Base-by-base conservation (phyloP, 257 asterid species). In the Solanum boliviense region DNA sequence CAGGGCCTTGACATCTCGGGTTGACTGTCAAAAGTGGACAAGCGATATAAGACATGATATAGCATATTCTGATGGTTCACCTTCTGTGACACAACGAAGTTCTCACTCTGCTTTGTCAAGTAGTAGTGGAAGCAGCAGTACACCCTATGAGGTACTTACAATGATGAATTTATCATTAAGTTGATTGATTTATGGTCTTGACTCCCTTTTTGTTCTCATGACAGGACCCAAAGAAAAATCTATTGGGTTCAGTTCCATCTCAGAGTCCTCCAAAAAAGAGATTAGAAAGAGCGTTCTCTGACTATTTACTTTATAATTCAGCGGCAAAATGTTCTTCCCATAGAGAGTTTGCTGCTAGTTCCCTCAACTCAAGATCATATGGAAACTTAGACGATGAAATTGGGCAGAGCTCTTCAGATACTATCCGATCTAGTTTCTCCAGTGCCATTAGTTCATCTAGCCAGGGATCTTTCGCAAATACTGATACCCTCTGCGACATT, bases 241-340 rank as follows among this genome's bases (percentile, higher is more conserved):
- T 88, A n/a, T 87, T 32, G 46, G 84, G 73, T 86, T 91, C 88
- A 71, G 67, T 68, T 87, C 88, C 92, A 15, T 87, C 82, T 39
- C 92, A 91, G 87, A 92, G 87, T 60, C 91, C 91, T 58, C 94
- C 94, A 44, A 94, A 89, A 72, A 90, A 86, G 84, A 94, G 92
- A 90, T 89, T 92, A 88, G 94, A 89, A 86, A 93, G 92, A 92
- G 96, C 92, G 71, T 92, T 93, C 86, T 92, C 98, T 78, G 96
- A 95, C 46, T 60, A 88, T 72, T 72, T 93, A 75, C 88, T 90
- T 71, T 90, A 91, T 84, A 91, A 48, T 76, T 87, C 91, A 79
- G 71, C 90, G 38, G 88, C 90, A 78, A 76, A 81, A 44, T 67
- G 72, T 87, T 91, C 95, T 87, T 93, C 92, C 25, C 91, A 39